Base-by-base conservation (phyloP, 129 eudicot genomes). In the Arctium lappa region DNA sequence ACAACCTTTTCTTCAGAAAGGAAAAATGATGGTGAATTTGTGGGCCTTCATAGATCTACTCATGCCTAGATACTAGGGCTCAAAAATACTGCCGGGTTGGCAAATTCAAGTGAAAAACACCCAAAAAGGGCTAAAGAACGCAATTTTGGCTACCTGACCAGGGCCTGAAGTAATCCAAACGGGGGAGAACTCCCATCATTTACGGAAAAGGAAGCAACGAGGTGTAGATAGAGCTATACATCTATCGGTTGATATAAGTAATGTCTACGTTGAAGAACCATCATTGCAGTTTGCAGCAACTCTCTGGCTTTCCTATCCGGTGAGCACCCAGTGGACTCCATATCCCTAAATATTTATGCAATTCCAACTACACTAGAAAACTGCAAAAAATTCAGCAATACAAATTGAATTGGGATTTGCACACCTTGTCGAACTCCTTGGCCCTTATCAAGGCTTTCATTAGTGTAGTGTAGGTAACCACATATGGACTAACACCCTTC, bases 281-380 rank as follows among this genome's bases (percentile, higher is more conserved):
- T 68, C 75, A 90, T 71, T 81, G 98, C 97, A 81, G 85, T 86
- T 79, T 92, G 88, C 86, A 92, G 86, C 88, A 94, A 82, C 79
- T 94, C 97, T 81, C 89, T 86, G 27, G 98, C 98, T 80, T 92
- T 94, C 85, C 92, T 92, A 82, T 94, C 98, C 7, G 97, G 97
- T 72, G 98, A 86, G 81, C 97, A 92, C 66, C 98, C 95, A 53
- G 84, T 75, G n/a, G 88, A 88, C 84, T 90, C 95, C 98, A 94
- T 94, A 75, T 94, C 92, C 66, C 78, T 88, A 72, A 86, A 92
- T 84, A 94, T 85, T 69, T 27, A 80, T 53, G 22, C 74, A 80
- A 71, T 71, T 70, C 2, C 60, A 10, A 22, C 27, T 22, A 22
- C 27, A 22, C 27, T 50, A 7, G 15, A 44, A 12, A 44, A 18